Base-by-base conservation (phyloP, 371 early-diverging fungal species). In the Syncephalastrum racemosum region DNA sequence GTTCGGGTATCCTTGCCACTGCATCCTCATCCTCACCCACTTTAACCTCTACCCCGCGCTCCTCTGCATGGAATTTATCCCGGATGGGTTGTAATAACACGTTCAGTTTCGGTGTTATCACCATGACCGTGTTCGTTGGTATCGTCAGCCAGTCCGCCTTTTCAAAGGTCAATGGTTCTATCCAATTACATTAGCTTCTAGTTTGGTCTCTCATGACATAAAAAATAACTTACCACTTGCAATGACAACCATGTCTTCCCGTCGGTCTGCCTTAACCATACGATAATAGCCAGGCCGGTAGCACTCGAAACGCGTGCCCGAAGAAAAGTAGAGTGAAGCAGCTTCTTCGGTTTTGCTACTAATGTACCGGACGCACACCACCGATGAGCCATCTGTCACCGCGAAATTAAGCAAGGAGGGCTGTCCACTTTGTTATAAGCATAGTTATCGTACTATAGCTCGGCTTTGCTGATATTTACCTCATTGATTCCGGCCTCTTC, bases 101-200 rank as follows among this genome's bases (percentile, higher is more conserved):
- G 44, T 92, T 93, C 53, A 89, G 64, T 64, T 81, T 86, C 8
- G 88, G 83, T 19, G 92, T 91, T 40, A 93, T 82, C 14, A 92
- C 83, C 39, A 91, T 64, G 44, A 90, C 53, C 12, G 89, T 89
- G 57, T 93, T 93, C 15, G 87, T 85, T 3, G 93, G 93, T 36
- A 93, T 85, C 19, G 81, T 82, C 48, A 90, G 59, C 93, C 93
- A 93, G 67, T 93, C 93, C 1, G 88, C 80, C 59, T 85, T 79
- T 66, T 91, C 92, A 58, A 89, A 92, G 16, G 93, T 93, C 42
- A 92, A 64, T 13, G 93, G 93, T 65, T 93, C 93, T 82, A 46
- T 24, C 19, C 16, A 49, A 10, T n/a, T 10, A 43, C 14, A 12
- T 50, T 20, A 25, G 48, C 45, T 46, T 22, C 10, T 40, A 25